Percentiles rank a stretch among this genome's conserved stretches.
Conservation (phyloP, 164 flowering plant genomes). For the Nelumbo lutea region DNA sequence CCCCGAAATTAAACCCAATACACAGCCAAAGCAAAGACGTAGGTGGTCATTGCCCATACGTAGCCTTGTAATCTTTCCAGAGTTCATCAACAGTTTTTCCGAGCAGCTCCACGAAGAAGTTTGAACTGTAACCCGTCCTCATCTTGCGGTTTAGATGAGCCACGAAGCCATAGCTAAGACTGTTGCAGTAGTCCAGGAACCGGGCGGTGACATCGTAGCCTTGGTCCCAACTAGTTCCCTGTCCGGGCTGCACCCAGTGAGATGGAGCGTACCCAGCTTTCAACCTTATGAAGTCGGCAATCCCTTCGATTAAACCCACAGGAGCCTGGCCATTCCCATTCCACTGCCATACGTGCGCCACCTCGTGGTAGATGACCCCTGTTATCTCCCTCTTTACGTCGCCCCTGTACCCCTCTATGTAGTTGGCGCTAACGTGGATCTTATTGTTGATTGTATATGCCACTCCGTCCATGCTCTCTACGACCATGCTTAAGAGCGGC, state of each 20-base stretch:
- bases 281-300: constrained; percentile 65
- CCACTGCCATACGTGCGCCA: constrained; percentile 74
- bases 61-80: constrained; percentile 67
- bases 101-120: constrained; percentile 46
- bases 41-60: constrained; percentile 19
- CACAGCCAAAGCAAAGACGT: too few relatives aligned
- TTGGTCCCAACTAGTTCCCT: constrained; percentile 55
- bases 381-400: constrained; percentile 46
- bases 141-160: constrained; percentile 55
- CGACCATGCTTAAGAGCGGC: constrained; percentile 25
- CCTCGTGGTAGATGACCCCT: constrained; percentile 59
- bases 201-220: constrained; percentile 64
- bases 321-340: constrained; percentile 43
- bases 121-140: constrained; percentile 40
- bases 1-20: not conserved
- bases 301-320: constrained; percentile 60
- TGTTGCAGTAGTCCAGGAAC: constrained; percentile 57
- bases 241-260: constrained; percentile 54
- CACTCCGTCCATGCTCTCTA: constrained; percentile 40
- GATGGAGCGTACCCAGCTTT: constrained; percentile 27
- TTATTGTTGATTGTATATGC: constrained; percentile 41
- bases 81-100: constrained; percentile 61
- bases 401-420: constrained; percentile 35
- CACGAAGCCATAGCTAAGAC: constrained; percentile 50
- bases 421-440: constrained; percentile 42